These are phyloP conservation scores for Cercophora newfieldiana DNA, from an alignment of 495 filamentous ascomycete species.

Conservation along the genomic window DNA sequence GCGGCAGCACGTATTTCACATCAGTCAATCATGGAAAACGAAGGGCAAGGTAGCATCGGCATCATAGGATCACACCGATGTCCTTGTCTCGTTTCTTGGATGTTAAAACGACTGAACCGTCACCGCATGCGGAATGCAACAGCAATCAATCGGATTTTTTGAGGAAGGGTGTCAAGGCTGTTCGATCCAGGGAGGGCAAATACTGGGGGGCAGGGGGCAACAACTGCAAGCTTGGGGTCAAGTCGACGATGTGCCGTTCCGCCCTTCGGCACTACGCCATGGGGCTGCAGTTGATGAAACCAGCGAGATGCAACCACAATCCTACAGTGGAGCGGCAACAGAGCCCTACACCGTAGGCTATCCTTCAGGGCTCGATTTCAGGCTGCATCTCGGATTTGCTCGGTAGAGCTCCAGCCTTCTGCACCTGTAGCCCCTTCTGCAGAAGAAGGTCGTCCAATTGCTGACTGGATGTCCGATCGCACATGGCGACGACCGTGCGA, in stretches of 20 bases:
- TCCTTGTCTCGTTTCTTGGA: not conserved
- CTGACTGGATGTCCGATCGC: not conserved
- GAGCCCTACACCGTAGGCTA: not conserved
- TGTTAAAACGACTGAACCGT: not conserved
- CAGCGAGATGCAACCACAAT: not conserved
- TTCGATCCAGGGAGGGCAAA: constrained; percentile 3
- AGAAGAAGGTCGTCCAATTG: not conserved
- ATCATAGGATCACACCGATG: not conserved
- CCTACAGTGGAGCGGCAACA: not conserved
- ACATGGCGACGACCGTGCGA: not conserved
- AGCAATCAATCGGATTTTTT: constrained; percentile 5
- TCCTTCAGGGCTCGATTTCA: not conserved
- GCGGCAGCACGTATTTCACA: not conserved
- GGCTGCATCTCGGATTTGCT: not conserved
- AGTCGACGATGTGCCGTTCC: not conserved
- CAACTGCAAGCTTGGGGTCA: not conserved
- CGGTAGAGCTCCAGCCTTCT: not conserved
- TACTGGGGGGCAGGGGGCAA: not conserved
- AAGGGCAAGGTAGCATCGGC: not conserved
- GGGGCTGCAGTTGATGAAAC: constrained; percentile 4
- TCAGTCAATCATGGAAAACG: not conserved
- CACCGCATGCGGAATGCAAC: constrained; percentile 5
- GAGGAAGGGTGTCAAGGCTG: constrained; percentile 2
- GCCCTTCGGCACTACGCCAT: not conserved
- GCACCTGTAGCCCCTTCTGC: not conserved